Conservation (phyloP, 805 yeast species). For the Clavispora carvajalis region DNA sequence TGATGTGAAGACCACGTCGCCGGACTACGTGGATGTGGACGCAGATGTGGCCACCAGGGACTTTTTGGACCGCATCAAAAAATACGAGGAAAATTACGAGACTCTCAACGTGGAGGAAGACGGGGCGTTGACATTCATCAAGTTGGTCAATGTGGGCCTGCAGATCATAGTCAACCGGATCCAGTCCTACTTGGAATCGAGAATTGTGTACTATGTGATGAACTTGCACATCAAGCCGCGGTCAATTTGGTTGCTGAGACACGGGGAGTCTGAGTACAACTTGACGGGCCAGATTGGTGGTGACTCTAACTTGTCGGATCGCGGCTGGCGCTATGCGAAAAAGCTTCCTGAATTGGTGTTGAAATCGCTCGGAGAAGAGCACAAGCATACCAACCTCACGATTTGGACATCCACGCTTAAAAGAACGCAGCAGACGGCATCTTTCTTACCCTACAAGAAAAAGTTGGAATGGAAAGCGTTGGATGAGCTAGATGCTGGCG, state of each 20-base stretch:
- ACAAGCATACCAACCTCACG: constrained; percentile 52
- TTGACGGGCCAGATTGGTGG: constrained; percentile 95
- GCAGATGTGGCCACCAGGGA: constrained; percentile 70
- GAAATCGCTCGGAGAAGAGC: constrained; percentile 56
- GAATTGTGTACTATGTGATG: constrained; percentile 95
- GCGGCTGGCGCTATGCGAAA: constrained; percentile 80
- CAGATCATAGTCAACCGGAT: constrained; percentile 86
- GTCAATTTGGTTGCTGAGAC: constrained; percentile 89
- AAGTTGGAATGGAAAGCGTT: constrained; percentile 93
- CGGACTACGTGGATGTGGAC: constrained; percentile 68
- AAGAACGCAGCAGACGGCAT: constrained; percentile 91
- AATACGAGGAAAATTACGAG: constrained; percentile 72
- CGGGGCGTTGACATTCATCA: constrained; percentile 72
- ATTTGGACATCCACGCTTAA: constrained; percentile 94
- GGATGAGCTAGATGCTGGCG: constrained; percentile 96
- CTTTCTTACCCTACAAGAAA: constrained; percentile 65
- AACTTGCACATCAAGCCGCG: constrained; percentile 91
- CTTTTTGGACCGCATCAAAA: constrained; percentile 64
- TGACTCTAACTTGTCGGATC: constrained; percentile 75
- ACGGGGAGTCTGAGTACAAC: constrained; percentile 91
- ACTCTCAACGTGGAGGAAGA: constrained; percentile 60
- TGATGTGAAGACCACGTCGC: constrained; percentile 84
- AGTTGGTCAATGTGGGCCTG: constrained; percentile 79
- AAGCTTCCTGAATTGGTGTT: constrained; percentile 74
- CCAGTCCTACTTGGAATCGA: constrained; percentile 81